Percentiles rank a stretch among this genome's conserved stretches.
These are phyloP conservation scores for Hypoxylon sp. DNA, from an alignment of 2,329 filamentous ascomycete genomes.

Conservation along the genomic window DNA sequence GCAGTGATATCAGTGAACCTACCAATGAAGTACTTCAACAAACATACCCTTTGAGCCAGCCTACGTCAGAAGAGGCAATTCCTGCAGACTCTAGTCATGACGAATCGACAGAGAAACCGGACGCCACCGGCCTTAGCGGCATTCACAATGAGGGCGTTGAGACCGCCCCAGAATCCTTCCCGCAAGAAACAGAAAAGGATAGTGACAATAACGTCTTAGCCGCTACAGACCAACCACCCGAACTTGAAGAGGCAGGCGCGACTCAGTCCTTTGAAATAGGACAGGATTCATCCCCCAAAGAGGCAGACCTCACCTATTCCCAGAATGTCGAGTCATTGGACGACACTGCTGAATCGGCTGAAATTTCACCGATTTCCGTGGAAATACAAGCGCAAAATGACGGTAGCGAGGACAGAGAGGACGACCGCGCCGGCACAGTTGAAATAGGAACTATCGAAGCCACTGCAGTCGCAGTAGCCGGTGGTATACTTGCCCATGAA, in stretches of 20 bases:
- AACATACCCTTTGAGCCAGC: slow-evolving; percentile 4
- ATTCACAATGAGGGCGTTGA: slow-evolving; percentile 11
- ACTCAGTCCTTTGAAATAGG: not conserved
- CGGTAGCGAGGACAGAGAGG: not conserved
- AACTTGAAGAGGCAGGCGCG: not conserved
- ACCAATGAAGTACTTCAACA: slow-evolving; percentile 5
- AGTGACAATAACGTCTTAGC: not conserved
- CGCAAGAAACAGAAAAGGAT: slow-evolving; percentile 12
- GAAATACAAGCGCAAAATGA: not conserved
- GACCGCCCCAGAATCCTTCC: not conserved
- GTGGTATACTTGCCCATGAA: slow-evolving; percentile 13
- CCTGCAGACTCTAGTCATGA: slow-evolving; percentile 2
- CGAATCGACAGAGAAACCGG: slow-evolving; percentile 5
- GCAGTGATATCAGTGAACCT: not conserved
- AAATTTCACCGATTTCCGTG: not conserved
- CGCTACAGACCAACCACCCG: not conserved
- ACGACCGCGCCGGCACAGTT: slow-evolving; percentile 3
- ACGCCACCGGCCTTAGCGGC: slow-evolving; percentile 3
- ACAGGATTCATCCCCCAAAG: not conserved
- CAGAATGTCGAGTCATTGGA: slow-evolving; percentile 4
- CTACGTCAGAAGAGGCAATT: slow-evolving; percentile 6
- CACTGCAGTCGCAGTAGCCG: slow-evolving; percentile 26
- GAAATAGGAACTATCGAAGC: slow-evolving; percentile 24
- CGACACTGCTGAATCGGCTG: not conserved
- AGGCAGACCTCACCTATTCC: slow-evolving; percentile 3